Base-by-base conservation (phyloP, 2,329 filamentous ascomycete genomes). In the Taxawa tesnikishii region DNA sequence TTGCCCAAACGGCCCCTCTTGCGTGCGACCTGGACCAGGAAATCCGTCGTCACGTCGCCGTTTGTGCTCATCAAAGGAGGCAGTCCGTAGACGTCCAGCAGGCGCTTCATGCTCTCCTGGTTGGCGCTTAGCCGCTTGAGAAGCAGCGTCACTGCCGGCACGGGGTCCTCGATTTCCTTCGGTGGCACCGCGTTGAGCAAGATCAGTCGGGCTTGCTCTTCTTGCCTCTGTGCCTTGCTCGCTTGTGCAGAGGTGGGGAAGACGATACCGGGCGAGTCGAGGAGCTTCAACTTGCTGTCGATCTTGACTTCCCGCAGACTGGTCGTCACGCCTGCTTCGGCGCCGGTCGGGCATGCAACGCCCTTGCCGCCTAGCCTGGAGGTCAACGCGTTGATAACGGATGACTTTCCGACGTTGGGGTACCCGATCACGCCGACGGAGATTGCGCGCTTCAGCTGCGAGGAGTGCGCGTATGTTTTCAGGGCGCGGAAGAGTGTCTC, bases 361-460 rank as follows among this genome's bases (percentile, higher is more conserved):
- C 70, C 66, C 49, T 72, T 75, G 35, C 75, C 70, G 43, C 79
- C 74, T 45, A 94, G 65, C 23, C 83, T 74, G 23, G 81, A 76
- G 13, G 84, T 79, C 34, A 94, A 75, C 11, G 85, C 83, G 56
- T 94, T 94, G 68, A 94, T 94, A 48, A 94, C 84, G 31, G 85
- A 94, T 16, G 84, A 93, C 65, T 94, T 94, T 53, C 87, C 87
- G 38, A 94, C 87, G 54, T 94, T 94, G 47, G 87, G 87, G 56
- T 94, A 94, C 16, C 87, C 87, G 46, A 94, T 92, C 40, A 94
- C 83, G 43, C 87, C 87, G 38, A 94, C 87, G 13, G 83, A 87
- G 47, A 93, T 75, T 32, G 85, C 79, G 34, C 87, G 79, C 68
- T 93, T 93, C 44, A 94, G 65, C 53, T 92, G 79, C 47, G 82